Conservation (phyloP, 1,284 basidiomycete genomes). For the Stygiomarasmius scandens region DNA sequence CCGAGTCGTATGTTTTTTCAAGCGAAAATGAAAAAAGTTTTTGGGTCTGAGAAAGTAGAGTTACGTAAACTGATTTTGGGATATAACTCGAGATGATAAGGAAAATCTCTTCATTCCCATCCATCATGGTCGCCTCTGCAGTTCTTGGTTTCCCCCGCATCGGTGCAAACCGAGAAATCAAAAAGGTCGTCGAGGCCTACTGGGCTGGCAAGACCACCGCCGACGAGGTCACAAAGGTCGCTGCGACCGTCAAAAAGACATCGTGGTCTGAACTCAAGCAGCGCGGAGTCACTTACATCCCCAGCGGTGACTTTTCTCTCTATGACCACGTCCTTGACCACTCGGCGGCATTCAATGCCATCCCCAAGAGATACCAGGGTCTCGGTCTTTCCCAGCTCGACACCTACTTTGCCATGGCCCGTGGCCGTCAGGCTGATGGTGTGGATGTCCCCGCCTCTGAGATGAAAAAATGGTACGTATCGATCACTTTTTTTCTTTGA, state of each 20-base stretch:
- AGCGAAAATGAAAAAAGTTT: too few relatives aligned
- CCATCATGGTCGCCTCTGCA: conserved; percentile 76
- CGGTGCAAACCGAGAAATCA: conserved; percentile 95
- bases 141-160: conserved; percentile 98
- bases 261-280: conserved; percentile 91
- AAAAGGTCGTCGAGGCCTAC: conserved; percentile 98
- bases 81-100: too few relatives aligned
- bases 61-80: too few relatives aligned
- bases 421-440: conserved; percentile 92
- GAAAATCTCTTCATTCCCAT: not conserved
- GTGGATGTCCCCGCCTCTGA: conserved; percentile 98
- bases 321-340: conserved; percentile 99
- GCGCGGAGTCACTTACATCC: conserved; percentile 89
- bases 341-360: conserved; percentile 95
- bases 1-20: too few relatives aligned
- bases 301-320: conserved; percentile 97
- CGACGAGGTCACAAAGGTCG: conserved; percentile 88
- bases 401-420: conserved; percentile 98
- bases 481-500: conserved; percentile 13
- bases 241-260: conserved; percentile 87
- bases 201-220: conserved; percentile 94
- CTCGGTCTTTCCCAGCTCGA: conserved; percentile 90
- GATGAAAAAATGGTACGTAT: conserved; percentile 96
- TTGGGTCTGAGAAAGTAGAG: too few relatives aligned
- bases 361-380: conserved; percentile 92